Percentiles rank a stretch among this genome's conserved stretches.
phyloP scores from a whole-genome alignment of 2,329 filamentous ascomycete species.

The Stachybotrys elegans region DNA sequence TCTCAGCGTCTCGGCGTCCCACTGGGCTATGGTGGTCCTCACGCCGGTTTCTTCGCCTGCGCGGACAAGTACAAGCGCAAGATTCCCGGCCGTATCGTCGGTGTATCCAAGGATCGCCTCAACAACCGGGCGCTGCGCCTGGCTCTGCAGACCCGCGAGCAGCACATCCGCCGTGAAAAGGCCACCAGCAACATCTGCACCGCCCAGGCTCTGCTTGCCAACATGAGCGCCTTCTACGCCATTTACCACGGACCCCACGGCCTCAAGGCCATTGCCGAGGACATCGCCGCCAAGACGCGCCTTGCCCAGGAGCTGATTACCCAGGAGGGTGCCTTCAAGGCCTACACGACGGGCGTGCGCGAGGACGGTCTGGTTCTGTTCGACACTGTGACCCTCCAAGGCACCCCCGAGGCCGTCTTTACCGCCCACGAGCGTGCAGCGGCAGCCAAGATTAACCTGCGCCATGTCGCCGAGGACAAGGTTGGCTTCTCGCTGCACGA shows the following conservation, averaged over 20 bases:
- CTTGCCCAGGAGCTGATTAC: slow-evolving; percentile 46
- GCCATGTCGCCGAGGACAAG: slow-evolving; percentile 22
- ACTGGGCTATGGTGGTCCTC: slow-evolving; percentile 86
- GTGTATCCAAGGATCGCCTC: slow-evolving; percentile 82
- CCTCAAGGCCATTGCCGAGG: slow-evolving; percentile 76
- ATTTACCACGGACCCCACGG: slow-evolving; percentile 87
- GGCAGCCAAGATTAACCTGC: slow-evolving; percentile 18
- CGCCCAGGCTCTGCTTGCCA: slow-evolving; percentile 86
- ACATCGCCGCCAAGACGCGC: slow-evolving; percentile 65
- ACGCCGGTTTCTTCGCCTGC: slow-evolving; percentile 86
- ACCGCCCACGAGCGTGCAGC: slow-evolving; percentile 16
- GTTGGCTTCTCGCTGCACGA: slow-evolving; percentile 26
- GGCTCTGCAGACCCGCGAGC: slow-evolving; percentile 87
- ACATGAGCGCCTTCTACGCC: slow-evolving; percentile 93
- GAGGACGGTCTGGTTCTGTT: slow-evolving; percentile 60
- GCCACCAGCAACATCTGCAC: slow-evolving; percentile 97
- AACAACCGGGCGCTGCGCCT: slow-evolving; percentile 57
- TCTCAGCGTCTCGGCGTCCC: slow-evolving; percentile 89
- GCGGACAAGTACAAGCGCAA: slow-evolving; percentile 85
- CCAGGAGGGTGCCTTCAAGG: slow-evolving; percentile 54
- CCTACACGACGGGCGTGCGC: slow-evolving; percentile 51
- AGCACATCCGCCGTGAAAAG: slow-evolving; percentile 94
- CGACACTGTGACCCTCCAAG: slow-evolving; percentile 72
- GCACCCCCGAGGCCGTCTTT: slow-evolving; percentile 16
- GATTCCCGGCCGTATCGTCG: slow-evolving; percentile 84